Base-by-base conservation (phyloP, 2,329 filamentous ascomycete species). In the Xylaria hypoxylon region DNA sequence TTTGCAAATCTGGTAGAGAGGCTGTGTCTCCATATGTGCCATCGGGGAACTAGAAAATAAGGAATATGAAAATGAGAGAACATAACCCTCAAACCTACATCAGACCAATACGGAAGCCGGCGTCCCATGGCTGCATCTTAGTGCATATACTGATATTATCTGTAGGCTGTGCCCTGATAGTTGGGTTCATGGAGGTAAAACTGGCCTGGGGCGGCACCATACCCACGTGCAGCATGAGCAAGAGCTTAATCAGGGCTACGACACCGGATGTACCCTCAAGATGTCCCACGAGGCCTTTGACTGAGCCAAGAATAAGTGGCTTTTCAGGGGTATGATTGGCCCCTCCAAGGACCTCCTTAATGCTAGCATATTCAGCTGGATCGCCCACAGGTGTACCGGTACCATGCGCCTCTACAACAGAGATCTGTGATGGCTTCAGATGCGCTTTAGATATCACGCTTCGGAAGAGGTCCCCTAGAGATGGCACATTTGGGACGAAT, bases 301-400 rank as follows among this genome's bases (percentile, higher is more conserved):
- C 74, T 1, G 77, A 77, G 3, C 74, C 74, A 7, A 78, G 3
- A n/a, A 3, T 1, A 31, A 24, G 1, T 13, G 35, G 35, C 35
- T 2, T 38, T 38, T 38, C 35, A 11, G 35, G 2, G 35, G 35
- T 13, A 5, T 38, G 35, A 11, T 38, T 38, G 35, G 35, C 15
- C 13, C 71, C 68, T 1, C 28, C 71, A 0, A 77, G 62, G 0
- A 72, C 73, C 0, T 44, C 17, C 0, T 77, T 33, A 33, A 68
- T 52, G 72, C 75, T 68, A 74, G 76, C 38, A 65, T 71, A 42
- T 63, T 77, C 74, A 6, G 66, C 64, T 3, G 78, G 76, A 48
- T 82, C 80, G 0, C 80, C 81, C 0, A 78, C 78, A 5, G 70
- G 71, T 5, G 82, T 84, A 2, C 81, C 81, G 0, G 82, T 83